Base-by-base conservation (phyloP, 139 green algal species). In the Dunaliella sp. region DNA sequence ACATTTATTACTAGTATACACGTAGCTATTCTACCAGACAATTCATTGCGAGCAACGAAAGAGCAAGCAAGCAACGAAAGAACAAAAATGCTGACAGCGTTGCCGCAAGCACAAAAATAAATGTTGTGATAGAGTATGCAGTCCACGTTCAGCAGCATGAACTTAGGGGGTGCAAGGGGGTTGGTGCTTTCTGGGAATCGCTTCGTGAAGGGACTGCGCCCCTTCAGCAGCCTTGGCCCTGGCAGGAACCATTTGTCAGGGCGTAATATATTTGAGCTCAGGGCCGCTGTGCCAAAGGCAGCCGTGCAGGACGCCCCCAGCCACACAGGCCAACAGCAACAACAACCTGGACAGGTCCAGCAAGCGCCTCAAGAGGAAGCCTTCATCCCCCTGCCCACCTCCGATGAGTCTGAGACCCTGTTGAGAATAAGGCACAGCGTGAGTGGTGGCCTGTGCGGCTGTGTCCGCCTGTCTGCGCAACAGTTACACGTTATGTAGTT, bases 361-460 rank as follows among this genome's bases (percentile, higher is more conserved):
- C 76, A 30, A 12, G 81, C 48, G 1, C 38, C 48, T 38, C 36
- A n/a, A n/a, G n/a, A 57, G 34, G 78, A 57, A 7, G 83, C 31
- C 25, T 85, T 86, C 3, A 59, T 93, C 33, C 59, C 88, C 38
- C 82, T 98, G 32, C 93, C 93, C 22, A 96, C 93, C 1, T 95
- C 88, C 36, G 93, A 96, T 38, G 93, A 97, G 88, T 94, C 86
- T 1, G 92, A 97, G 30, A 75, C 94, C 33, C 92, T 98, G 36
- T 90, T 98, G 72, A 87, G 93, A 31, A 96, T 98, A 26, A 89
- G 96, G 0, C 96, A 98, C 91, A 97, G 91, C 84, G 95, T 97
- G 82, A 90, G 93, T 85, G 21, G 24, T 74, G 58, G 21, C 24
- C 21, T 24, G 24, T 24, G 24, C 58, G 58, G 58, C 58, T 21